phyloP scores from a whole-genome alignment of 305 asterid species.

The Fraxinus latifolia region DNA sequence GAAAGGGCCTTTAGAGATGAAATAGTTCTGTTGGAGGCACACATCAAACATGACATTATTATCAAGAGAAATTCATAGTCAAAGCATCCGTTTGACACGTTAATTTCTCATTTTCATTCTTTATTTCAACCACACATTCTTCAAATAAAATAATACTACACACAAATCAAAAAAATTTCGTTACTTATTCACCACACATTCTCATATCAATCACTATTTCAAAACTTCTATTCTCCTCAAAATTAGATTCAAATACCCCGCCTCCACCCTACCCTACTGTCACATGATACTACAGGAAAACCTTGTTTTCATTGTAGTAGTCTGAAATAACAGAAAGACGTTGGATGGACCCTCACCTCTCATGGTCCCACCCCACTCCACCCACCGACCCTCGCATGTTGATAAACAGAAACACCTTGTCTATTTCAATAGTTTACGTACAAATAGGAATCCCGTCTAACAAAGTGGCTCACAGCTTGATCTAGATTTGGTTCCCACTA shows the following conservation, averaged over 20 bases:
- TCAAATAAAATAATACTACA: no score
- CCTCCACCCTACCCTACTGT: background rate
- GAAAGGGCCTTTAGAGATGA: background rate
- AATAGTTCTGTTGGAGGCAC: background rate
- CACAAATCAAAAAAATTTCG: no score
- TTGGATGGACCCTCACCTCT: background rate
- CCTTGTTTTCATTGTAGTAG: background rate
- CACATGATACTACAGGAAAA: background rate
- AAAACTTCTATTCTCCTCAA: no score
- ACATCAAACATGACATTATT: background rate
- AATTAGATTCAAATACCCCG: background rate
- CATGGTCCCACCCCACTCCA: background rate
- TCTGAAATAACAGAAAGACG: background rate
- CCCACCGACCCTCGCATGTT: background rate
- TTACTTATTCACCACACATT: no score
- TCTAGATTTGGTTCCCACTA: background rate
- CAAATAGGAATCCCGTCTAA: background rate
- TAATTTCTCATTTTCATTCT: no score
- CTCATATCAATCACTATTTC: no score
- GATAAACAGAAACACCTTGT: background rate
- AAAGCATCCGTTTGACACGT: background rate
- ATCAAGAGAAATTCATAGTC: background rate
- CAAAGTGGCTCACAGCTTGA: background rate
- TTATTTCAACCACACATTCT: no score
- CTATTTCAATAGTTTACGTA: background rate